Evolutionary conservation across 2,329 filamentous ascomycete species (phyloP), one percentile per base, ranked within the genome.

Genomic region (Fusarium sulawesiense): DNA sequence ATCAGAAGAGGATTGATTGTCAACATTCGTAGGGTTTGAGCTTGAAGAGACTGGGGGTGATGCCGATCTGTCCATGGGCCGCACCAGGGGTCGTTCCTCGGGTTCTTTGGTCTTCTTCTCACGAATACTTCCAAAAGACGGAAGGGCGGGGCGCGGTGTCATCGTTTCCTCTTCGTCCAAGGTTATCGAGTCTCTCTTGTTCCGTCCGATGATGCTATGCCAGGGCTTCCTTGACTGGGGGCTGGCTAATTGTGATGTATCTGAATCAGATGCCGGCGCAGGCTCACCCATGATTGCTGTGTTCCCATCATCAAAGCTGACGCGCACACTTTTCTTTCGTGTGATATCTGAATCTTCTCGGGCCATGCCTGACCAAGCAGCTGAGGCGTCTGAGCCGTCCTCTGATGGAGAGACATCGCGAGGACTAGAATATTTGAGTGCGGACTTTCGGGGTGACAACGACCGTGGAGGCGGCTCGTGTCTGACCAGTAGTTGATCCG

Each of bases 271-370:
- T 6, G 77, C 69, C 12, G 78, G 74, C 10, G 79, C 79, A 12
- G 84, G 79, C 54, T 88, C 83, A 9, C 85, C 86, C 23, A 88
- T 83, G 4, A 88, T 80, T 12, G 86, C 80, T 11, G 84, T 86
- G n/a, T 80, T 84, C 34, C 86, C 85, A 51, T 93, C 91, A 68
- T 93, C 91, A 76, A 94, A 98, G 80, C 93, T 97, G 48, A 94
- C 92, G 25, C 92, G 85, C 2, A 87, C 87, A 41, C 85, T 87
- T 78, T 91, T 93, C 80, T 89, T 93, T 63, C 87, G 83, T 20
- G 79, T 73, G 2, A 78, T 32, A 3, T 73, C 50, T 3, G 73
- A 27, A 13, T 87, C 85, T 4, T 84, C 82, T 9, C 76, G 74
- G 7, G 63, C 72, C 18, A 73, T 70, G 14, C 73, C 75, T 34